A percentile compares a stretch with the other conserved stretches of the same genome.
phyloP scores from a whole-genome alignment of 140 eudicot species.

The Oenanthe javanica region DNA sequence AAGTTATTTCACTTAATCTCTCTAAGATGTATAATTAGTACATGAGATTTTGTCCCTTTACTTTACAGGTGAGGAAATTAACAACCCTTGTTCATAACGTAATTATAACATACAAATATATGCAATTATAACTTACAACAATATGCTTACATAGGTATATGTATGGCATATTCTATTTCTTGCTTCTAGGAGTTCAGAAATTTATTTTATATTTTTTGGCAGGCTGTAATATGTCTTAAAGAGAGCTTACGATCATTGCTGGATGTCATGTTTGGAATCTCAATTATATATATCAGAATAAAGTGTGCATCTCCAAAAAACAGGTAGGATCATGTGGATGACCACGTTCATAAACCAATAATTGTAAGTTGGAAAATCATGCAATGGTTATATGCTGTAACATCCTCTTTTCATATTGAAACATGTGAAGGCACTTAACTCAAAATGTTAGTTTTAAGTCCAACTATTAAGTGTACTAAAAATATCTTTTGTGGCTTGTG shows the following conservation, averaged over 20 bases:
- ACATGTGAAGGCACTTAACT: not conserved
- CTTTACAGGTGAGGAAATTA: not conserved
- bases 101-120: not conserved
- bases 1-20: not conserved
- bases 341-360: not conserved
- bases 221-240: conserved; percentile 50
- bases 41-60: not conserved
- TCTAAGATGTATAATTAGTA: not conserved
- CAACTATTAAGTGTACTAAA: not conserved
- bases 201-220: conserved; percentile 13
- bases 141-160: not conserved
- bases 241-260: conserved; percentile 37
- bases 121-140: no score
- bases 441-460: not conserved
- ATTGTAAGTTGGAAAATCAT: not conserved
- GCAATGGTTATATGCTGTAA: not conserved
- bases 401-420: not conserved
- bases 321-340: conserved; percentile 34
- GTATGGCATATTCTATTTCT: not conserved
- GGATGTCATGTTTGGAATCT: conserved; percentile 50
- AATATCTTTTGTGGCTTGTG: not conserved
- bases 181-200: not conserved
- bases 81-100: not conserved
- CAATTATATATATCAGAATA: conserved; percentile 34
- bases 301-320: conserved; percentile 29